A percentile compares a stretch with the other conserved stretches of the same genome.
Evolutionary conservation across 176 grass and related monocot genomes (phyloP).

Genomic region (Oryza brachyantha): DNA sequence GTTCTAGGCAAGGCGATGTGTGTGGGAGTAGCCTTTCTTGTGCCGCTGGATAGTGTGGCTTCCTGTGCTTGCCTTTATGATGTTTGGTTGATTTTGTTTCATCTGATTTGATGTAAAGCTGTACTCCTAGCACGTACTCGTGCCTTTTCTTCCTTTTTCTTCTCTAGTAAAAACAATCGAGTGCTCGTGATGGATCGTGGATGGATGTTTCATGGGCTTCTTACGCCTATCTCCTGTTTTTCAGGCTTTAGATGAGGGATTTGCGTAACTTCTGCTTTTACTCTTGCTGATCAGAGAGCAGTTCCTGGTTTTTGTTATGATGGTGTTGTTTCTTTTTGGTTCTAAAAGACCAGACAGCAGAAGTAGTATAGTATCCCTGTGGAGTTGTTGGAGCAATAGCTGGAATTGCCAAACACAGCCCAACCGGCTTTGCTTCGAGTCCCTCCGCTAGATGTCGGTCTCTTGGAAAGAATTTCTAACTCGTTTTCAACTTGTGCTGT

Average conservation of each 20-base stretch:
- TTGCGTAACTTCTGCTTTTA: constrained; percentile 27
- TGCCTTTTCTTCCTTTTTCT: background rate
- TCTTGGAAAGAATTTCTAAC: background rate
- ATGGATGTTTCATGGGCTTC: constrained; percentile 24
- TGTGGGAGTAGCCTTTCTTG: constrained; percentile 27
- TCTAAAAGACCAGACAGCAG: background rate
- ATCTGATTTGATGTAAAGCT: constrained; percentile 35
- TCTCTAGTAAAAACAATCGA: constrained; percentile 20
- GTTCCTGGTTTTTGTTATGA: constrained; percentile 17
- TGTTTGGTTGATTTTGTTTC: constrained; percentile 28
- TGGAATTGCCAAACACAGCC: background rate
- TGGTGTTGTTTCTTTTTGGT: background rate
- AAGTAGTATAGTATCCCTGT: background rate
- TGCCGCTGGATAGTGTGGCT: constrained; percentile 17
- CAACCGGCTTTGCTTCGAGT: background rate
- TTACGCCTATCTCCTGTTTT: background rate
- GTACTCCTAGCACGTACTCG: background rate
- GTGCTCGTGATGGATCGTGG: constrained; percentile 26
- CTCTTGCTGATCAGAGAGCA: background rate
- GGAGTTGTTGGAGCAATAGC: background rate
- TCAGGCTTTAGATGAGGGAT: constrained; percentile 26
- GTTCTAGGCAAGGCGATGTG: constrained; percentile 16
- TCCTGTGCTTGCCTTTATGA: constrained; percentile 25
- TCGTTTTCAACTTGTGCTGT: background rate
- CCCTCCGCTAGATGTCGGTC: background rate